These are phyloP conservation scores for Hypoxylon lenormandii DNA, from an alignment of 495 filamentous ascomycete species.

Conservation along the genomic window DNA sequence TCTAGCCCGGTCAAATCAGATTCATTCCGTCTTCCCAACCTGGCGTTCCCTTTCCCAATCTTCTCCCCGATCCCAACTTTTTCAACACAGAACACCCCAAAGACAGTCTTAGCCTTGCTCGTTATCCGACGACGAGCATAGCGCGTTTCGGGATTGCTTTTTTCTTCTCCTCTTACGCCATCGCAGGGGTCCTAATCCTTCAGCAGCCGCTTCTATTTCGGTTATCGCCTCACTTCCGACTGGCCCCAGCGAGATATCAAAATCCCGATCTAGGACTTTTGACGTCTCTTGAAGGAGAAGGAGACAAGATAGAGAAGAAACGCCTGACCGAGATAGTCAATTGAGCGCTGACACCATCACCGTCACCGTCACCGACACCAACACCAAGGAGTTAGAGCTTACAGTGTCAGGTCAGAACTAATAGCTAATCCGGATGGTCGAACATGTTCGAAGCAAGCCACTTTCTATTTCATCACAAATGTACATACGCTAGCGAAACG, in stretches of 20 bases:
- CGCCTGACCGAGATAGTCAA: not conserved
- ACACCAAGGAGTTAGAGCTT: no score
- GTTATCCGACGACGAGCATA: conserved; percentile 30
- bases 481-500: not conserved
- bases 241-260: conserved; percentile 7
- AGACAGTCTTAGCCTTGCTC: conserved; percentile 8
- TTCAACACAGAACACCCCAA: conserved; percentile 21
- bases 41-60: conserved; percentile 37
- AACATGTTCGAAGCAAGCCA: not conserved
- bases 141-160: conserved; percentile 22
- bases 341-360: not conserved
- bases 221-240: conserved; percentile 8
- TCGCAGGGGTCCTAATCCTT: conserved; percentile 16
- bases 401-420: no score
- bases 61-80: conserved; percentile 30
- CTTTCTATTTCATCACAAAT: conserved; percentile 1
- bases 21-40: conserved; percentile 45
- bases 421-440: not conserved
- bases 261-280: conserved; percentile 7
- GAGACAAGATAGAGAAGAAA: conserved; percentile 8
- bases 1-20: conserved; percentile 50
- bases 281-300: conserved; percentile 1
- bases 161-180: conserved; percentile 16
- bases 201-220: conserved; percentile 28
- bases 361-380: no score